phyloP scores from a whole-genome alignment of 2,329 filamentous ascomycete genomes.

The Colletotrichum karsti region DNA sequence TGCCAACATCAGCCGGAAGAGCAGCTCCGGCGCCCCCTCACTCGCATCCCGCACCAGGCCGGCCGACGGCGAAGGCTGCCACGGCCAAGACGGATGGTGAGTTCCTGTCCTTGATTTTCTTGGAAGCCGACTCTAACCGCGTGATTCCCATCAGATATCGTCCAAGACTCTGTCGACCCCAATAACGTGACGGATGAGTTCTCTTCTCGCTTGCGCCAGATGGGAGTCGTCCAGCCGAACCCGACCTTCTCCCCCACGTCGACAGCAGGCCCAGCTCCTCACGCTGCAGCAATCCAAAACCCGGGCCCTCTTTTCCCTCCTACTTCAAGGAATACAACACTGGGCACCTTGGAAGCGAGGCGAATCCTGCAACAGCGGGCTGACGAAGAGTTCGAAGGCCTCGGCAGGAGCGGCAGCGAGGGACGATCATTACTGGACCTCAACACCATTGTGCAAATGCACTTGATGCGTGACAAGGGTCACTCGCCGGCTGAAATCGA shows the following conservation, averaged over 20 bases:
- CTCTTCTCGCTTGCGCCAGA: constrained; percentile 59
- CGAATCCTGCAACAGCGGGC: constrained; percentile 51
- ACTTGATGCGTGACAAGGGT: constrained; percentile 53
- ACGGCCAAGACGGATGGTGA: constrained; percentile 43
- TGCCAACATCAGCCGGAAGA: constrained; percentile 16
- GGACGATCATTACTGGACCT: constrained; percentile 58
- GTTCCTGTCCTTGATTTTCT: constrained; percentile 17
- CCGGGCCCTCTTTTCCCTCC: constrained; percentile 40
- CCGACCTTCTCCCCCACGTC: constrained; percentile 63
- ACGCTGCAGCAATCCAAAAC: constrained; percentile 10
- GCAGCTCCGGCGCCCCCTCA: constrained; percentile 31
- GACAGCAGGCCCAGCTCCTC: constrained; percentile 40
- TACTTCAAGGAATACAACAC: constrained; percentile 50
- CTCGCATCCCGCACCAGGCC: constrained; percentile 23
- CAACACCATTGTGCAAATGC: constrained; percentile 53
- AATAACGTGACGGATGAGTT: constrained; percentile 55
- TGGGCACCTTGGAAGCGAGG: constrained; percentile 59
- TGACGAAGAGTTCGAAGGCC: constrained; percentile 51
- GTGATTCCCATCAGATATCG: constrained; percentile 42
- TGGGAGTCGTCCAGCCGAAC: constrained; percentile 64
- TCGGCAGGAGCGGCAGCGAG: constrained; percentile 40
- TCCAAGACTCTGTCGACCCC: constrained; percentile 49
- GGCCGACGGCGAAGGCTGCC: constrained; percentile 25
- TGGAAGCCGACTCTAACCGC: background rate
- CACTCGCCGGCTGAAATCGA: constrained; percentile 52